Conservation (phyloP, 805 yeast species). For the Saccharomyces mikatae region DNA sequence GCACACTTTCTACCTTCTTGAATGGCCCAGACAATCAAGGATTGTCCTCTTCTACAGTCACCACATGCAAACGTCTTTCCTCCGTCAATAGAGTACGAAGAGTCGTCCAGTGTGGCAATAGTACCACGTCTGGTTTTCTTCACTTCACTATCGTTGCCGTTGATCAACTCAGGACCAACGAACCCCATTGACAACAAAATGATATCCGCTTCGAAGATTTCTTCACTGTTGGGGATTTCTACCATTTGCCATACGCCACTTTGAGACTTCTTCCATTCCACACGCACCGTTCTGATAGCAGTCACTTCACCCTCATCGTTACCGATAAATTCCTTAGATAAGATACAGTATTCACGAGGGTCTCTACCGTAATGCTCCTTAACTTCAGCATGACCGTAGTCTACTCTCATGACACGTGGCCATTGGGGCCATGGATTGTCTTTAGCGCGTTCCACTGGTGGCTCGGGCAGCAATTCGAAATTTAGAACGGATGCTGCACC, state of each 20-base stretch:
- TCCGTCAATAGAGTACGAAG: conserved; percentile 58
- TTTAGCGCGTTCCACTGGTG: conserved; percentile 75
- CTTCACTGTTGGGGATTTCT: conserved; percentile 92
- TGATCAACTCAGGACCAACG: conserved; percentile 85
- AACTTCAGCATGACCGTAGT: conserved; percentile 95
- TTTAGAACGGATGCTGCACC: conserved; percentile 91
- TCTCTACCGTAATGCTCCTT: conserved; percentile 91
- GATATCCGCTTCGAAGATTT: conserved; percentile 88
- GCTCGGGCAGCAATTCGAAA: conserved; percentile 90
- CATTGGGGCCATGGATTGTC: conserved; percentile 99
- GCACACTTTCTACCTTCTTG: conserved; percentile 99
- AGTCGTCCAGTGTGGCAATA: conserved; percentile 44
- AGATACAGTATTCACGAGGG: conserved; percentile 92
- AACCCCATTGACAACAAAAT: conserved; percentile 95
- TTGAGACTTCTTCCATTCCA: conserved; percentile 94
- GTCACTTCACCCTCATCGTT: conserved; percentile 91
- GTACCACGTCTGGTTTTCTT: conserved; percentile 80
- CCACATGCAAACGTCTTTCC: conserved; percentile 90
- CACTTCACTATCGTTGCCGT: conserved; percentile 44
- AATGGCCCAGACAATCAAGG: conserved; percentile 97
- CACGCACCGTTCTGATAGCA: conserved; percentile 93
- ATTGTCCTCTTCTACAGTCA: conserved; percentile 98
- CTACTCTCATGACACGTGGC: conserved; percentile 97
- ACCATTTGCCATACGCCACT: conserved; percentile 99
- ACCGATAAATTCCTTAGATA: conserved; percentile 91